phyloP scores from a whole-genome alignment of 2,329 filamentous ascomycete genomes.

The Pestalotiopsis sp. region DNA sequence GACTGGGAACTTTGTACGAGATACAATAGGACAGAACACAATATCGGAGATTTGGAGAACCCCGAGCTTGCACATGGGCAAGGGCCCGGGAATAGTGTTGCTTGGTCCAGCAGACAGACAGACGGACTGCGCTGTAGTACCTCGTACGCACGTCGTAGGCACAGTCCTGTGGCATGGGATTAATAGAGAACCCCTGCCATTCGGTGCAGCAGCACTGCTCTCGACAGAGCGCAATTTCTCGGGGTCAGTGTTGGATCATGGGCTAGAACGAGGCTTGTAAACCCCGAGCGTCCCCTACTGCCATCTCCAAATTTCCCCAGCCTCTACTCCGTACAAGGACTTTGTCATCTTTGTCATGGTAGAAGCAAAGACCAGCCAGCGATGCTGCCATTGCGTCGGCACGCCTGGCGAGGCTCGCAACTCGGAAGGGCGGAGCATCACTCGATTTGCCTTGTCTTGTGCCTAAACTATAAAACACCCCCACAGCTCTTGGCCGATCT shows the following conservation, averaged over 20 bases:
- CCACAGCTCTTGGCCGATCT: not conserved
- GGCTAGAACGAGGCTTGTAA: not conserved
- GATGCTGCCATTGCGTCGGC: not conserved
- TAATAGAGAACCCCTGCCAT: not conserved
- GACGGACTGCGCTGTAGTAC: too few species aligned
- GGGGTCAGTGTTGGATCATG: not conserved
- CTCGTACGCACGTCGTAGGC: not conserved
- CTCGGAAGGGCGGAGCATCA: not conserved
- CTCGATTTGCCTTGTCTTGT: not conserved
- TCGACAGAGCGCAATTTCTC: not conserved
- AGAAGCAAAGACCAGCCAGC: not conserved
- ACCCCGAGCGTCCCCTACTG: not conserved
- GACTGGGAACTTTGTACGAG: not conserved
- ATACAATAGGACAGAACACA: not conserved
- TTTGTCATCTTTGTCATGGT: not conserved
- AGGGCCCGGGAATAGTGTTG: not conserved
- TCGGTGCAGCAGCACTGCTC: not conserved
- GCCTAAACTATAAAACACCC: not conserved
- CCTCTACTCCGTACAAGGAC: not conserved
- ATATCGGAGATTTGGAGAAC: constrained; percentile 7
- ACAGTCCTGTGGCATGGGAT: not conserved
- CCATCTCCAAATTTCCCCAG: not conserved
- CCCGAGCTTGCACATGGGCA: constrained; percentile 1
- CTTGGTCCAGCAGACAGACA: not conserved
- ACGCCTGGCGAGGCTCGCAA: not conserved